phyloP scores from a whole-genome alignment of 129 eudicot species.

The Mikania micrantha region DNA sequence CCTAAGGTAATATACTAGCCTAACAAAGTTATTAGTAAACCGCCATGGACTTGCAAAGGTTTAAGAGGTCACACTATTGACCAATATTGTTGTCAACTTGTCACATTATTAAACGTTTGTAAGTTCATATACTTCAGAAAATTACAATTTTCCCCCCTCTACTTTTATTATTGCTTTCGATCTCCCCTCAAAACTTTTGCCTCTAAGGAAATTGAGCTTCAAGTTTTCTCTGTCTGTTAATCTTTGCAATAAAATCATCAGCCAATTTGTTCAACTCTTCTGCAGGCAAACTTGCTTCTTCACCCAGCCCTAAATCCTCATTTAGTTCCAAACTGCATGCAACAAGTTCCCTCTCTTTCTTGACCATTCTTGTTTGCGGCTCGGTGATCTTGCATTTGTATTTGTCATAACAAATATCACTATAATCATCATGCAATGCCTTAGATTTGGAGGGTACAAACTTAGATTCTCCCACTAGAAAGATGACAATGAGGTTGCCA shows the following conservation, averaged over 20 bases:
- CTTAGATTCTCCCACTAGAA: constrained; percentile 54
- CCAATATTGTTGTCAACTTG: neutral
- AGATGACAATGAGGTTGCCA: constrained; percentile 55
- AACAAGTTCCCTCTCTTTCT: constrained; percentile 4
- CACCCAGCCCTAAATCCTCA: constrained; percentile 6
- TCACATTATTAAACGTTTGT: neutral
- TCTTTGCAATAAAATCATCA: constrained; percentile 56
- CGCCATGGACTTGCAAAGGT: neutral
- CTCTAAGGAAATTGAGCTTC: constrained; percentile 27
- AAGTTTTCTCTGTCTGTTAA: constrained; percentile 50
- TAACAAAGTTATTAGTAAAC: constrained; percentile 2
- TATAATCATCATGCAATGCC: constrained; percentile 2
- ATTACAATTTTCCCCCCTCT: neutral
- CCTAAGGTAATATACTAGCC: too few relatives aligned
- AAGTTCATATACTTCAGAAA: neutral
- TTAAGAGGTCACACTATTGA: neutral
- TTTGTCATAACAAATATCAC: constrained; percentile 27
- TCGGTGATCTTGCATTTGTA: constrained; percentile 10
- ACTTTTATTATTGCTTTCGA: neutral
- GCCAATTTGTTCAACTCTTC: constrained; percentile 55
- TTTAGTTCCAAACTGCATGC: neutral
- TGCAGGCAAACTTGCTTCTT: constrained; percentile 12
- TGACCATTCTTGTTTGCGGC: neutral
- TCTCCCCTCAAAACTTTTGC: neutral
- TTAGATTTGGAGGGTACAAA: constrained; percentile 9